Evolutionary conservation across 345 rosid genomes (phyloP), one percentile per base, ranked within the genome.

Genomic region (Salix purpurea): DNA sequence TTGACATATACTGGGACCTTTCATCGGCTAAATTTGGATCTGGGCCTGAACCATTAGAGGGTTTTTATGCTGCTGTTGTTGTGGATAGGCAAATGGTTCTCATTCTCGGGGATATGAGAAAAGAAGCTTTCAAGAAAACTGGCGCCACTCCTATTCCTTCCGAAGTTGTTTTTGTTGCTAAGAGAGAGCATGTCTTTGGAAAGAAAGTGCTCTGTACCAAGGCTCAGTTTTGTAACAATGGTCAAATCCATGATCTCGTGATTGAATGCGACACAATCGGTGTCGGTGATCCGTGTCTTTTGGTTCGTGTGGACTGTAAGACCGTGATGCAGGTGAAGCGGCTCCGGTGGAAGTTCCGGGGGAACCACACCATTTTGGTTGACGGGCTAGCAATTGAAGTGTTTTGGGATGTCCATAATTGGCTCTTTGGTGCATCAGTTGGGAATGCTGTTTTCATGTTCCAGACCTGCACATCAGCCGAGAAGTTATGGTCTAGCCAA

Each of bases 361-460:
- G 97, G 37, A 95, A 93, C 66, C 87, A 86, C 72, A 93, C 91
- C 8, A 90, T 93, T 67, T 76, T 89, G 80, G 92, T 95, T 16
- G 91, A 90, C 79, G 96, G 97, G 44, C 48, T 90, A 54, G 86
- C 92, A 0, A 90, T 95, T 24, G 97, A 95, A 81, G 91, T 93
- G 76, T 88, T 88, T 50, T 95, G 99, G 99, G 99, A 95, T 84
- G 97, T 95, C 11, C 89, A 95, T 83, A 89, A 80, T 78, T 93
- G 99, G 99, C 90, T 95, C 34, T 95, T 90, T 69, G 92, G 96
- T 37, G 37, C 90, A 36, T 83, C 95, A 26, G 62, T 83, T 12
- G 94, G 94, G 28, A 89, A 88, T 85, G 99, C 97, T 15, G 97
- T 95, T 26, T 93, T 95, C 79, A 88, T 95, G 97, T 93, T 95